phyloP scores from a whole-genome alignment of 1,284 basidiomycete genomes.

The Pascua guehoae region DNA sequence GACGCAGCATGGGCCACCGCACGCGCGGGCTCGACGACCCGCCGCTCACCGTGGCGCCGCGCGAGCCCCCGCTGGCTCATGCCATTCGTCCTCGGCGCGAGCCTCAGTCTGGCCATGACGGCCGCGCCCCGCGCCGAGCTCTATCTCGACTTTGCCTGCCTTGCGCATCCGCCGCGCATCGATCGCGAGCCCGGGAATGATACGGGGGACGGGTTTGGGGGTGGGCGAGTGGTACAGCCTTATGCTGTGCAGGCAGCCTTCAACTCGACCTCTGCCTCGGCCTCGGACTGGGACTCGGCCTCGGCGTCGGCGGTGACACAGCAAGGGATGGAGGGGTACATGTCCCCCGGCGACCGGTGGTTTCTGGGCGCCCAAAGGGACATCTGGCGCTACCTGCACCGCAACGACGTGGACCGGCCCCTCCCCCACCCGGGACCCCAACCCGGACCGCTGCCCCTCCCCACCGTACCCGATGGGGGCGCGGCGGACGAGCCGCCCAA shows the following conservation, averaged over 20 bases:
- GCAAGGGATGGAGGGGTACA: background rate
- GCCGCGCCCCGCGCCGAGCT: slow-evolving; percentile 42
- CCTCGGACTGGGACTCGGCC: background rate
- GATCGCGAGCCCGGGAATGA: slow-evolving; percentile 7
- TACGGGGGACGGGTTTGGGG: slow-evolving; percentile 50
- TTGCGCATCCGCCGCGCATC: slow-evolving; percentile 41
- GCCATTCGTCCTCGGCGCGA: slow-evolving; percentile 37
- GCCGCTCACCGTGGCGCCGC: slow-evolving; percentile 38
- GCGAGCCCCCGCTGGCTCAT: slow-evolving; percentile 41
- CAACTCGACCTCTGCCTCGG: background rate
- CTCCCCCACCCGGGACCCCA: background rate
- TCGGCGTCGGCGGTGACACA: too few relatives aligned
- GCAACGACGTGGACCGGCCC: background rate
- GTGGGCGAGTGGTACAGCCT: too few relatives aligned
- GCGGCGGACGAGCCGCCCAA: background rate
- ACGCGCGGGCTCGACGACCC: slow-evolving; percentile 25
- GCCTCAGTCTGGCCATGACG: slow-evolving; percentile 40
- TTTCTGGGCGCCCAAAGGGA: slow-evolving; percentile 39
- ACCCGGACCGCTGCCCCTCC: background rate
- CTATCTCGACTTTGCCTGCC: slow-evolving; percentile 45
- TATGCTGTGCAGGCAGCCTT: background rate
- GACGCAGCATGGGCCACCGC: slow-evolving; percentile 23
- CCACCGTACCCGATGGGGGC: background rate
- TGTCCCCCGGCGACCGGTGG: slow-evolving; percentile 44
- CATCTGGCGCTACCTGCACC: slow-evolving; percentile 23